A percentile compares a stretch with the other conserved stretches of the same genome.
These are phyloP conservation scores for Globisporangium viniferum DNA, from an alignment of 352 stramenopile species.

Conservation along the genomic window DNA sequence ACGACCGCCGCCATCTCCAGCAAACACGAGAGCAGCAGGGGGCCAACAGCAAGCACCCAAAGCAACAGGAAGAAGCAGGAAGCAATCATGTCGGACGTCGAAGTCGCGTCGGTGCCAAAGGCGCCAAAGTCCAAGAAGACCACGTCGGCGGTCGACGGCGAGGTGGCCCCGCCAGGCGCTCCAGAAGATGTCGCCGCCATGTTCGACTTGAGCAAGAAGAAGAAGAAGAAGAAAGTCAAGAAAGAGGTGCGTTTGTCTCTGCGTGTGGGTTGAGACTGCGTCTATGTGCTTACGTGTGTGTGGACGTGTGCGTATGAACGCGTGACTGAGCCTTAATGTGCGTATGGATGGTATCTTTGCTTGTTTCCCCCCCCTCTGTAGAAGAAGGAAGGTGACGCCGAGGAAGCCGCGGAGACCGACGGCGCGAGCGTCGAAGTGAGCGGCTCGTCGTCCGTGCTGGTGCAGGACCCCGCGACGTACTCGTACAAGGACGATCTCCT, in stretches of 20 bases:
- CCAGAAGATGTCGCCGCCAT: slow-evolving; percentile 85
- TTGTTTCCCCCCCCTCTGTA: slow-evolving; percentile 13
- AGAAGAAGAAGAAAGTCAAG: slow-evolving; percentile 93
- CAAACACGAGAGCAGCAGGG: slow-evolving; percentile 20
- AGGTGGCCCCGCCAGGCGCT: slow-evolving; percentile 47
- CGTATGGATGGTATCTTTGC: background rate
- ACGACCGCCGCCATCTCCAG: slow-evolving; percentile 21
- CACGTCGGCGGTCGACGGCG: slow-evolving; percentile 24
- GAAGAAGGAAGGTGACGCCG: slow-evolving; percentile 60
- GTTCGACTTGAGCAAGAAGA: slow-evolving; percentile 91
- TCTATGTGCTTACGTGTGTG: background rate
- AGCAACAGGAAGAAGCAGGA: slow-evolving; percentile 2
- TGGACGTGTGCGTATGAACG: background rate
- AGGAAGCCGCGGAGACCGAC: slow-evolving; percentile 21
- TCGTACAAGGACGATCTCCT: slow-evolving; percentile 95
- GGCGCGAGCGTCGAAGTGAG: slow-evolving; percentile 30
- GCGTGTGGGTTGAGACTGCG: background rate
- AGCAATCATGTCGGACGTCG: slow-evolving; percentile 53
- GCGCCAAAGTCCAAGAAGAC: slow-evolving; percentile 36
- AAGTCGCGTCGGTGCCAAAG: slow-evolving; percentile 30
- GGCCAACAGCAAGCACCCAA: slow-evolving; percentile 15
- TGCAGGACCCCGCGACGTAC: slow-evolving; percentile 91
- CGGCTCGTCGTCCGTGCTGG: slow-evolving; percentile 53
- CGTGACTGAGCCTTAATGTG: background rate
- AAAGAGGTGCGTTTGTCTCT: slow-evolving; percentile 53